A percentile compares a stretch with the other conserved stretches of the same genome.
Evolutionary conservation across 2,329 filamentous ascomycete species (phyloP).

Genomic region (Leptodontidium sp.): DNA sequence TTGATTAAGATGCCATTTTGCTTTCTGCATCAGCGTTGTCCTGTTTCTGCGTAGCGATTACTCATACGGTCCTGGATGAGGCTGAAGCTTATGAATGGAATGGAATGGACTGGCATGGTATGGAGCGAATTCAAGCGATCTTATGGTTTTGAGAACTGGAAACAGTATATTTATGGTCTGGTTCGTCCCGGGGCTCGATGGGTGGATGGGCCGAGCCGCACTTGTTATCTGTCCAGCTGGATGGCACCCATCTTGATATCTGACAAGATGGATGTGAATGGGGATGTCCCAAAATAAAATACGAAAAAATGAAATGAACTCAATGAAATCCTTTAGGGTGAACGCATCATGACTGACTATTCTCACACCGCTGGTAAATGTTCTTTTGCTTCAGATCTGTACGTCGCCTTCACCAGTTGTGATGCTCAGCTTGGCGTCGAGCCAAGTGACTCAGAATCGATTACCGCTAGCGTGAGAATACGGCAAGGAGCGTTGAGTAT

Average conservation of each 20-base stretch:
- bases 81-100: slow-evolving; percentile 32
- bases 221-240: slow-evolving; percentile 11
- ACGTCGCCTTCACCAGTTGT: too few relatives aligned
- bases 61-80: slow-evolving; percentile 27
- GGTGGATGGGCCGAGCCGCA: not conserved
- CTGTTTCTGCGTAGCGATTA: slow-evolving; percentile 39
- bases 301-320: slow-evolving; percentile 12
- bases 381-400: too few relatives aligned
- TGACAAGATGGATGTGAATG: slow-evolving; percentile 13
- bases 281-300: not conserved
- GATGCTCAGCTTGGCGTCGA: too few relatives aligned
- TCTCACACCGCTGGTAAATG: not conserved
- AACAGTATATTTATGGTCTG: slow-evolving; percentile 25
- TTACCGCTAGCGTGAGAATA: not conserved
- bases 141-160: slow-evolving; percentile 8
- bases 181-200: not conserved
- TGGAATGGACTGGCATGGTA: slow-evolving; percentile 19
- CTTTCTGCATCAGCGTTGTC: slow-evolving; percentile 37
- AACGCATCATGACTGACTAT: not conserved
- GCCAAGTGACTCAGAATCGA: too few relatives aligned
- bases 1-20: slow-evolving; percentile 37
- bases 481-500: not conserved
- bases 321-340: not conserved
- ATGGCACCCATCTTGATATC: slow-evolving; percentile 19
- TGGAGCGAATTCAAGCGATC: slow-evolving; percentile 6